A percentile compares a stretch with the other conserved stretches of the same genome.
Conservation (phyloP, 116 monocot genomes). For the Dioscorea cayenensis region DNA sequence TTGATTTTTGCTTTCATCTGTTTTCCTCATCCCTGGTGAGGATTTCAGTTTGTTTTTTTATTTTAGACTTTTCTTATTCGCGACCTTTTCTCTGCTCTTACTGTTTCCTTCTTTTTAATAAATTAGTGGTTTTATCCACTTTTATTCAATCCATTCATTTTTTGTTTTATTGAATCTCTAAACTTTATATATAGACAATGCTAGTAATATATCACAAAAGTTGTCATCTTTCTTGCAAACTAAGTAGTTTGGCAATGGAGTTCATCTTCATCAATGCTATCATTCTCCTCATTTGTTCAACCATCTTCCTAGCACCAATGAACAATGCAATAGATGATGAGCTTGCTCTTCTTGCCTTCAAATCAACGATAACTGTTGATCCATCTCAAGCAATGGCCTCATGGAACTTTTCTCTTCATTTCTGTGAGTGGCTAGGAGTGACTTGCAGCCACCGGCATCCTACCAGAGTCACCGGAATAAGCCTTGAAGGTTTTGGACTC, state of each 20-base stretch:
- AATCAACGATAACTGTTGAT: constrained; percentile 5
- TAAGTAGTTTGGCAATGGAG: background rate
- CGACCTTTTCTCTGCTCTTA: too few species aligned
- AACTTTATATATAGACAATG: too few species aligned
- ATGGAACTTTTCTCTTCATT: background rate
- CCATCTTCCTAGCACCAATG: background rate
- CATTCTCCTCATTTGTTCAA: background rate
- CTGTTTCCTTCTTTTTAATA: too few species aligned
- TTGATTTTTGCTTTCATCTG: too few species aligned
- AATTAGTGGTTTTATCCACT: too few species aligned
- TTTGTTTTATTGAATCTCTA: too few species aligned
- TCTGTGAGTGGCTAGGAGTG: constrained; percentile 1
- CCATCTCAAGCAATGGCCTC: background rate
- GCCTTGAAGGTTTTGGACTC: background rate
- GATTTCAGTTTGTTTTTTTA: too few species aligned
- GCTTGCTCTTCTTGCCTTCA: background rate
- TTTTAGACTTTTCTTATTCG: too few species aligned
- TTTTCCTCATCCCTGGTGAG: too few species aligned
- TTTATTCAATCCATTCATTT: too few species aligned
- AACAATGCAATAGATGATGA: constrained; percentile 4
- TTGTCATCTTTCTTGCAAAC: too few species aligned
- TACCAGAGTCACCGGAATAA: background rate
- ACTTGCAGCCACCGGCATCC: background rate
- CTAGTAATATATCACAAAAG: too few species aligned
- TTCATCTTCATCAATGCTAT: background rate